Evolutionary conservation across 306 rosid species (phyloP).

Genomic region (Sophora flavescens): DNA sequence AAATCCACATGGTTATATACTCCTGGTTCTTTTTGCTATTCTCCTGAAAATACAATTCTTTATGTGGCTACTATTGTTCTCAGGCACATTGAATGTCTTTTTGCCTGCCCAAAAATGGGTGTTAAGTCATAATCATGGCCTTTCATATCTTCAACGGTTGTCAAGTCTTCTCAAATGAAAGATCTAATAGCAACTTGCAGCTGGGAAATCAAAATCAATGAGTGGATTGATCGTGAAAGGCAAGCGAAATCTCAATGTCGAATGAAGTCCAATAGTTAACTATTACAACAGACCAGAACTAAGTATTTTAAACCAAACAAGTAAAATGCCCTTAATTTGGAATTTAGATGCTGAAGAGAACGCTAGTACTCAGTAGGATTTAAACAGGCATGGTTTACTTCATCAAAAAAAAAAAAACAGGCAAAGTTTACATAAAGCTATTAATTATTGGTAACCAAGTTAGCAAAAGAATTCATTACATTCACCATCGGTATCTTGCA

Average conservation of each 20-base stretch:
- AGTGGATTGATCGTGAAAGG: background rate
- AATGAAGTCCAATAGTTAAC: background rate
- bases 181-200: slow-evolving; percentile 18
- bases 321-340: too few species aligned
- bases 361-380: too few species aligned
- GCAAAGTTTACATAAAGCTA: too few species aligned
- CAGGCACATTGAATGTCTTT: background rate
- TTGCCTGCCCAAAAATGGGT: slow-evolving; percentile 27
- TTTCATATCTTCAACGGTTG: slow-evolving; percentile 7
- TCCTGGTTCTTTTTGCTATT: background rate
- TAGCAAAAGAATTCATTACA: too few species aligned
- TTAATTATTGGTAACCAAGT: too few species aligned
- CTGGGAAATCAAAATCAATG: background rate
- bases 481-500: too few species aligned
- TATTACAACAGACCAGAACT: background rate
- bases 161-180: background rate
- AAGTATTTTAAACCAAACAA: background rate
- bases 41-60: background rate
- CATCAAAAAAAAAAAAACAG: too few species aligned
- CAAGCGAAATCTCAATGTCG: background rate
- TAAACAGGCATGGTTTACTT: too few species aligned
- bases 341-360: too few species aligned
- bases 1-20: background rate
- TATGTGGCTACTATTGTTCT: background rate
- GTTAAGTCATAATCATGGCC: slow-evolving; percentile 38